phyloP scores from a whole-genome alignment of 768 basidiomycete species.

The Termitomyces sp. region DNA sequence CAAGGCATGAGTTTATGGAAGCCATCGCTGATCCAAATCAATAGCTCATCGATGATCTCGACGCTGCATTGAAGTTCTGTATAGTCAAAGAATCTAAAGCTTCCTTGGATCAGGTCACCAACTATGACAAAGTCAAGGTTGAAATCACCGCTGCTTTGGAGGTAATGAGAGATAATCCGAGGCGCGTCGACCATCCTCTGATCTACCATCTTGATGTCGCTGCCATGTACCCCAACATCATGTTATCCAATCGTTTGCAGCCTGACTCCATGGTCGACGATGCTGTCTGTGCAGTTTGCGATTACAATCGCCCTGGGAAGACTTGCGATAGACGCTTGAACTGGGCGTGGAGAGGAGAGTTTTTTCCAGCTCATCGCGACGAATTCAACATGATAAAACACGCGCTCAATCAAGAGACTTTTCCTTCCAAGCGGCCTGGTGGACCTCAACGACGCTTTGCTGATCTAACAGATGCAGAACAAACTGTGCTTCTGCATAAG shows the following conservation, averaged over 20 bases:
- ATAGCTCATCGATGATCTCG: constrained; percentile 91
- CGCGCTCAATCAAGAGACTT: constrained; percentile 89
- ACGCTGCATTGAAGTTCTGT: constrained; percentile 85
- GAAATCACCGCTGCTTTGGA: constrained; percentile 77
- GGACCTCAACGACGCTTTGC: constrained; percentile 73
- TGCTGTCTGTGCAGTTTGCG: constrained; percentile 94
- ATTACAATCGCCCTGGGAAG: constrained; percentile 96
- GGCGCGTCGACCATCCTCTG: constrained; percentile 84
- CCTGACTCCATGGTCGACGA: constrained; percentile 98
- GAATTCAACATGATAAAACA: constrained; percentile 99
- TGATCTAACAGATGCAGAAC: constrained; percentile 80
- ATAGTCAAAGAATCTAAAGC: constrained; percentile 81
- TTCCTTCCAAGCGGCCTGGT: constrained; percentile 75
- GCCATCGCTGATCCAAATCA: not conserved
- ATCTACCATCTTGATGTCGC: constrained; percentile 99
- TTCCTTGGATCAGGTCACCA: constrained; percentile 78
- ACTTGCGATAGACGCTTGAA: constrained; percentile 88
- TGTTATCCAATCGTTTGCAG: constrained; percentile 98
- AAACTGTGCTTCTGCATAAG: constrained; percentile 90
- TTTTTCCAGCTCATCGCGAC: constrained; percentile 94
- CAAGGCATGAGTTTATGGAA: not conserved
- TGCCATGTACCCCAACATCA: constrained; percentile 99
- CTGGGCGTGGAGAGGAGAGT: constrained; percentile 99
- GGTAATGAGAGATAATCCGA: constrained; percentile 85
- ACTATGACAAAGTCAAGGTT: constrained; percentile 89